Evolutionary conservation across 129 eudicot genomes (phyloP), one percentile per base, ranked within the genome.

Genomic region (Solidago caesia): DNA sequence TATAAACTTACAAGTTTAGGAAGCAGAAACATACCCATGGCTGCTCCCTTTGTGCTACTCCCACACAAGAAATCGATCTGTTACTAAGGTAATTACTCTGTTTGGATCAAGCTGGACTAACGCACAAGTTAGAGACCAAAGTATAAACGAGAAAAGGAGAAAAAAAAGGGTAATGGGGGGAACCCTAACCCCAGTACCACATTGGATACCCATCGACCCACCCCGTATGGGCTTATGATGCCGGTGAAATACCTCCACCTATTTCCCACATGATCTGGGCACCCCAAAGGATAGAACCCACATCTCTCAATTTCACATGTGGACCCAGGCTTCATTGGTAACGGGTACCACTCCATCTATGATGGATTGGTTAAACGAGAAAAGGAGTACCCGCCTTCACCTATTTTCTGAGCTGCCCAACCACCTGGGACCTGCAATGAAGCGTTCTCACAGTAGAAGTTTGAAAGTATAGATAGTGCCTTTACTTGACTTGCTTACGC

Each of bases 21-120:
- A 62, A 93, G 86, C 64, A 90, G 49, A 67, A 93, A 89, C 88
- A 89, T 90, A 8, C 98, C 98, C 58, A 81, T 64, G 21, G 98
- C 98, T 64, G 98, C 98, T 46, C 98, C 98, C 42, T 97, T 77
- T 94, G 97, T n/a, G 98, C 87, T 71, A 94, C 91, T 12, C 97
- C 98, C 14, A 94, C 14, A 94, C 98, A 3, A 90, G 89, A 71
- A 94, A 85, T 15, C 96, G 92, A 49, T 97, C 97, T 44, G 84
- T 27, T 51, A 94, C 88, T 81, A 94, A 73, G 7, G 84, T 60
- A 8, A 73, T 42, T 52, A 83, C 88, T 70, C 86, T 83, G n/a
- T 88, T 90, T 14, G 97, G 96, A 65, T 94, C 93, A 2, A 94
- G 83, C 14, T 97, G 98, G 41, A 94, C 89, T 44, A 94, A 75